phyloP scores from a whole-genome alignment of 495 filamentous ascomycete species.

The Annulohypoxylon moriforme region DNA sequence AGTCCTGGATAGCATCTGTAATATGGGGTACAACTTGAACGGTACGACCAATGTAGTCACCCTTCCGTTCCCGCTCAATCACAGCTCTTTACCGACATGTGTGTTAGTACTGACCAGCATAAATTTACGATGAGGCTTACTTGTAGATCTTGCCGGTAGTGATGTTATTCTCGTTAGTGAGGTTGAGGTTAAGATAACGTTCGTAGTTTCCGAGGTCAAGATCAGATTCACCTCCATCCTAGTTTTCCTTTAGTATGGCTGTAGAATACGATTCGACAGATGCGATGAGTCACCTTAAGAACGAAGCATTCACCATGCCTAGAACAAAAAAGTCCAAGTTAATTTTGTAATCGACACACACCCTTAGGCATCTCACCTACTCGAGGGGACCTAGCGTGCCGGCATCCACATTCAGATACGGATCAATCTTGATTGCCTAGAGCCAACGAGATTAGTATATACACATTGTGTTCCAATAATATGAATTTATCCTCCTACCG shows the following conservation, averaged over 20 bases:
- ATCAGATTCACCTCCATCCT: slow-evolving; percentile 84
- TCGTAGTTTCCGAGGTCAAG: slow-evolving; percentile 98
- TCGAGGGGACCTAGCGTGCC: slow-evolving; percentile 76
- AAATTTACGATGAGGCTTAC: slow-evolving; percentile 71
- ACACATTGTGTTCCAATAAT: neutral
- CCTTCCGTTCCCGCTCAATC: slow-evolving; percentile 76
- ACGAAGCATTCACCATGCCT: slow-evolving; percentile 58
- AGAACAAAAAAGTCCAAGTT: slow-evolving; percentile 1
- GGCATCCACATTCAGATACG: slow-evolving; percentile 87
- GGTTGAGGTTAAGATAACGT: slow-evolving; percentile 69
- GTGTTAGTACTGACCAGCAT: slow-evolving; percentile 1
- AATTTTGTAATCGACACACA: slow-evolving; percentile 11
- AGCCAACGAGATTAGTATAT: neutral
- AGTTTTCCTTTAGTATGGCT: slow-evolving; percentile 5
- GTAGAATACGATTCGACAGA: neutral
- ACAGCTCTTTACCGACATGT: slow-evolving; percentile 74
- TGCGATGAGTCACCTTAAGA: slow-evolving; percentile 50
- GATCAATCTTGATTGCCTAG: slow-evolving; percentile 74
- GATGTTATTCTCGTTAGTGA: slow-evolving; percentile 87
- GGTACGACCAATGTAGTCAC: slow-evolving; percentile 90
- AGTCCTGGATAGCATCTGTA: slow-evolving; percentile 90
- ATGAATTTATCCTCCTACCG: slow-evolving; percentile 17
- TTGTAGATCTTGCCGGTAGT: slow-evolving; percentile 96
- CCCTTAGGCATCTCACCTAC: slow-evolving; percentile 58
- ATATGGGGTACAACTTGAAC: slow-evolving; percentile 95